These are phyloP conservation scores for Skeletonema grethae DNA, from an alignment of 108 stramenopile genomes.

Conservation along the genomic window DNA sequence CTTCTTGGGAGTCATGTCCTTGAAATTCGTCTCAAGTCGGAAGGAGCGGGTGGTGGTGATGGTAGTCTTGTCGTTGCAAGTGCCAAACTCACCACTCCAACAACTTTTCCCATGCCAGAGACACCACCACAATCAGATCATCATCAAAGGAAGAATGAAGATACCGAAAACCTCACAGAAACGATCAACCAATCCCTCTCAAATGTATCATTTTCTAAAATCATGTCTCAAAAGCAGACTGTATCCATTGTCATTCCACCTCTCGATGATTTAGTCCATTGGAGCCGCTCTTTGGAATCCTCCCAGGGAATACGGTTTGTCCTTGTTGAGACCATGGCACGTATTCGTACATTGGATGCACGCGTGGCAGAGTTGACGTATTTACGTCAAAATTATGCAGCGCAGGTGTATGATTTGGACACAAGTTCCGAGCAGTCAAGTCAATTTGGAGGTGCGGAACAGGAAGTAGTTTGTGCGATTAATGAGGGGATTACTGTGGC, in stretches of 20 bases:
- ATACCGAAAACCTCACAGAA: background rate
- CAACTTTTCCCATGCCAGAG: slow-evolving; percentile 23
- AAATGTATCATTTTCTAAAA: slow-evolving; percentile 37
- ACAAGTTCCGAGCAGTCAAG: background rate
- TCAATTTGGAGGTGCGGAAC: slow-evolving; percentile 41
- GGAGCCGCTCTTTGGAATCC: slow-evolving; percentile 37
- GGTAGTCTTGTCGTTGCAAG: slow-evolving; percentile 12
- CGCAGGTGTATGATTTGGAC: slow-evolving; percentile 46
- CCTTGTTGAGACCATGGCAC: slow-evolving; percentile 58
- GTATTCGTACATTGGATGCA: slow-evolving; percentile 51
- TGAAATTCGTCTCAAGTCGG: slow-evolving; percentile 27
- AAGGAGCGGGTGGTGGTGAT: background rate
- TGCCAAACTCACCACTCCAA: slow-evolving; percentile 51
- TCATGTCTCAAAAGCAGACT: slow-evolving; percentile 33
- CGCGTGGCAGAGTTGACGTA: slow-evolving; percentile 51
- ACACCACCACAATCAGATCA: no score
- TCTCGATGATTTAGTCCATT: slow-evolving; percentile 60
- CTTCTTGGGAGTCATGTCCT: slow-evolving; percentile 45
- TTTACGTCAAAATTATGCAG: slow-evolving; percentile 50
- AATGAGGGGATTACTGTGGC: slow-evolving; percentile 69
- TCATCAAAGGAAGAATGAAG: no score
- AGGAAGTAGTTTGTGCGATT: slow-evolving; percentile 68
- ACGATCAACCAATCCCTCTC: slow-evolving; percentile 17
- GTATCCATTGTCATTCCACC: slow-evolving; percentile 49
- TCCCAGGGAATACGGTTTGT: slow-evolving; percentile 61